Conservation (phyloP, 441 rosid species). For the Gossypium aridum region DNA sequence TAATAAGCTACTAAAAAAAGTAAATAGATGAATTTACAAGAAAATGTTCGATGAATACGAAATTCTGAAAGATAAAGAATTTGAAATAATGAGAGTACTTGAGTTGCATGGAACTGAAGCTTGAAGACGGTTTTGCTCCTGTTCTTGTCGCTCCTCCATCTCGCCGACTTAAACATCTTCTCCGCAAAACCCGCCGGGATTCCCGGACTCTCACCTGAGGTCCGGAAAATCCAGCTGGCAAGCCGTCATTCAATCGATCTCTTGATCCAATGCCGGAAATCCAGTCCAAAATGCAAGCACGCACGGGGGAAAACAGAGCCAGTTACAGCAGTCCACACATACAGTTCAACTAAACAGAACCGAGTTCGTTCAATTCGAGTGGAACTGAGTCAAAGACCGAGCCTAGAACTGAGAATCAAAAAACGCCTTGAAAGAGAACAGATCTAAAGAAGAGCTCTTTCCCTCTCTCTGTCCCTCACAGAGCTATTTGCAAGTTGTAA, state of each 20-base stretch:
- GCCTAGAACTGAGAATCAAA: conserved; percentile 9
- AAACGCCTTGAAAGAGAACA: conserved; percentile 18
- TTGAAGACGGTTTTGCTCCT: conserved; percentile 69
- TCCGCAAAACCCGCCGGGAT: conserved; percentile 16
- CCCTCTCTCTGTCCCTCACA: conserved; percentile 6
- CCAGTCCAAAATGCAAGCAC: background rate
- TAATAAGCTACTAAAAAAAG: conserved; percentile 16
- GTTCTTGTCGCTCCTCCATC: conserved; percentile 81
- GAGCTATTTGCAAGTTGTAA: conserved; percentile 6
- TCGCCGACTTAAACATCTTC: conserved; percentile 70
- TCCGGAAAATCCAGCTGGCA: conserved; percentile 19
- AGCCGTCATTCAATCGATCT: conserved; percentile 24
- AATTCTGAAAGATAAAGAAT: background rate
- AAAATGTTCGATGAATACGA: background rate
- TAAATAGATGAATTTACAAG: background rate
- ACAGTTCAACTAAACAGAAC: background rate
- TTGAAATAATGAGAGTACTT: conserved; percentile 22
- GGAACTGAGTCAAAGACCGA: conserved; percentile 7
- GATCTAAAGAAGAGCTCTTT: conserved; percentile 24
- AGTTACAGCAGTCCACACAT: background rate
- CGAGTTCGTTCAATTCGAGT: conserved; percentile 19
- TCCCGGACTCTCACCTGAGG: conserved; percentile 28
- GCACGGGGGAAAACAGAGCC: background rate
- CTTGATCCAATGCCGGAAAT: conserved; percentile 24
- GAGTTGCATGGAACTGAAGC: conserved; percentile 75